Evolutionary conservation across 1,284 basidiomycete genomes (phyloP), one percentile per base, ranked within the genome.

Genomic region (Mrakiaceae sp.): DNA sequence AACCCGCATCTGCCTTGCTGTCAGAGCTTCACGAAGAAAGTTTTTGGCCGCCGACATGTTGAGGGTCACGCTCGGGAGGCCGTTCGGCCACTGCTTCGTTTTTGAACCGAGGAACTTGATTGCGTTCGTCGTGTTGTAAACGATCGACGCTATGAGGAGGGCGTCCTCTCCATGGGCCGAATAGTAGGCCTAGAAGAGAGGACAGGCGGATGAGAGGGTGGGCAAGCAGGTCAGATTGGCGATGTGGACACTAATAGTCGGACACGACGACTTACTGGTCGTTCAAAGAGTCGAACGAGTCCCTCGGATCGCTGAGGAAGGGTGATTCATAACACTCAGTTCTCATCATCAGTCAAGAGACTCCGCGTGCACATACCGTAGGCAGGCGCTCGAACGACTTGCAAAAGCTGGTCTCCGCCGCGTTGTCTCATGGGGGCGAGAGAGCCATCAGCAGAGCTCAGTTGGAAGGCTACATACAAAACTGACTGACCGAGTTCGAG

Each of bases 81-180:
- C 77, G 16, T 42, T 50, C 8, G 61, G 56, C 61, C 62, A 63
- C 47, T 74, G 70, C n/a, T 73, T 69, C 9, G 75, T 68, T 53
- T 65, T 68, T 27, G 60, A 63, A n/a, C 89, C 90, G 54, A 91
- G 82, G 71, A 87, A 86, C 75, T 90, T 89, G 76, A 95, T 79
- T 64, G 93, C 88, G 0, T 87, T 85, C 71, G 89, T 87, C 1
- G 90, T 94, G 67, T 84, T 86, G 75, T 86, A 95, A 65, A 95
- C 86, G 71, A 90, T 81, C 48, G 86, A 82, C 3, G 94, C 94
- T 68, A 97, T 85, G 71, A 87, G 90, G 51, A 85, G 78, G 0
- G 95, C 96, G 74, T 98, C 95, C 4, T 85, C 78, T 0, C 92
- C 94, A 72, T 98, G 92, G 0, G 86, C 87, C 11, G 87, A 86